Base-by-base conservation (phyloP, 83 land plant genomes). In the Picea abies region DNA sequence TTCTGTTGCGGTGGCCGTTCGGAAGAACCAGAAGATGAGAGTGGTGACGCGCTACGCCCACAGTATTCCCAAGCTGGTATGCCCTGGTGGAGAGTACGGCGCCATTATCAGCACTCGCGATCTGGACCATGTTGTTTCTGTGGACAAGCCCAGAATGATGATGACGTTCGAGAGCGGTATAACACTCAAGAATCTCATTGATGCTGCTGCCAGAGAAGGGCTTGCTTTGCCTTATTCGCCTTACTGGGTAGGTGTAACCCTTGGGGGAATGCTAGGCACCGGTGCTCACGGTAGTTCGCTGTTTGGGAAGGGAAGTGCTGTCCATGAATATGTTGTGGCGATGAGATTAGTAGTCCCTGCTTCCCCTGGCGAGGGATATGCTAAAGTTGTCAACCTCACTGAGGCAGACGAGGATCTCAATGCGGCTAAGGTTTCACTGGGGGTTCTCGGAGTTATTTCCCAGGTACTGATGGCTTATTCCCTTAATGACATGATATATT, bases 61-160 rank as follows among this genome's bases (percentile, higher is more conserved):
- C 4, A 90, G 91, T 87, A 85, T 92, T 22, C 90, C 95, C 79
- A 92, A 94, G 83, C 78, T 92, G 47, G 89, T 83, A 0, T 94
- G 96, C 82, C 95, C 92, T 1, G 92, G 90, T 2, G 90, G 92
- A 9, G 82, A 52, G 0, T 35, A 1, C 37, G 37, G 37, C 3
- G 0, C 3, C 4, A 35, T 35, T 4, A 35, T 35, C 2, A 35
- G 37, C 3, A 35, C 37, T 2, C 37, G 4, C 4, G 23, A 63
- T 4, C 2, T 19, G 0, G 23, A 19, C 1, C 2, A 4, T 22
- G 66, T 63, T 63, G 23, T 63, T 3, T 0, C 1, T 1, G 23
- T n/a, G 9, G 66, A 63, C 10, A 63, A 63, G 6, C 9, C 23
- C 22, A 1, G 0, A 0, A 63, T 3, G 66, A 63, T 7, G 1